Base-by-base conservation (phyloP, 495 filamentous ascomycete species). In the Aspergillus conjunctus region DNA sequence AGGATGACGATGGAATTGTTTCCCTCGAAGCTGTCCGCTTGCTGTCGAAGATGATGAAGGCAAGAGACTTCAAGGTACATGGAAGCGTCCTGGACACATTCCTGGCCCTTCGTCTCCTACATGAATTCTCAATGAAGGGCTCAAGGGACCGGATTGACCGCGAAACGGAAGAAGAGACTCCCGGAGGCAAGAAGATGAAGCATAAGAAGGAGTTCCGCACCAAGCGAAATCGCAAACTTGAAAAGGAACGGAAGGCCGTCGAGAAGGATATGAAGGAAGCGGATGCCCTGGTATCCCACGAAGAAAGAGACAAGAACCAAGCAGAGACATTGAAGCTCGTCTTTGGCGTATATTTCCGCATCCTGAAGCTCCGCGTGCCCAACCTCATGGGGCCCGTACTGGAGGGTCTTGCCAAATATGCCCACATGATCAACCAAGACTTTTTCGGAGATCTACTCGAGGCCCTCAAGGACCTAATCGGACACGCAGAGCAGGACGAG, bases 381-480 rank as follows among this genome's bases (percentile, higher is more conserved):
- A 83, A 84, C 17, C 83, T 98, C 11, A 97, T 97, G 91, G 94
- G 93, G 7, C 91, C 92, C 33, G 93, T 97, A 0, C 79, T 94
- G 5, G 92, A 98, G 72, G 94, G 94, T 51, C 78, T 98, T 30
- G 93, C 93, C 51, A 88, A 87, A 71, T 98, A 96, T 72, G 87
- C 92, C 17, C 94, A 96, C 70, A 79, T 98, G 17, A 97, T 98
- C 79, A 98, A 98, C 77, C 89, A 97, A 68, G 88, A 98, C 69
- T 97, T 98, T 79, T 98, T 98, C 71, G 94, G 94, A 20, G 94
- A 97, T 71, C 78, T 98, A 37, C 85, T 98, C 18, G 95, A 97
- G 68, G 92, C 91, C 8, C 79, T 98, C 30, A 94, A 94, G 71
- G 95, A 97, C 57, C 81, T 98, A 12, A 93, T 97, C 63, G 80